A percentile compares a stretch with the other conserved stretches of the same genome.
Evolutionary conservation across 352 stramenopile species (phyloP).

Genomic region (Phytopythium cucurbitacearum): DNA sequence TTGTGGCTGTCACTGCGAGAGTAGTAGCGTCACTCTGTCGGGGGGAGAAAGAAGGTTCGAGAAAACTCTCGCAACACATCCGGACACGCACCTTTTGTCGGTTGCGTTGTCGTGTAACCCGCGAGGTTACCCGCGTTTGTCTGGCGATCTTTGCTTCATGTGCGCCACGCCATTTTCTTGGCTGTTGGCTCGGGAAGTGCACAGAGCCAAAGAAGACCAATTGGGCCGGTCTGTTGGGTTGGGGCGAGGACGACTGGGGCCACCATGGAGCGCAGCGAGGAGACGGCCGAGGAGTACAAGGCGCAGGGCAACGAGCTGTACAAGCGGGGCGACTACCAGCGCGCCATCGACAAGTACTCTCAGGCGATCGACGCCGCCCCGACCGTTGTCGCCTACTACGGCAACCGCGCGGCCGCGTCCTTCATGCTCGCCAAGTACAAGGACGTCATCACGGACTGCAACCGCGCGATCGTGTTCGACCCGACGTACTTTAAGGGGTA

Average conservation of each 20-base stretch:
- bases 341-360: constrained; percentile 88
- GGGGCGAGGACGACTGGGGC: constrained; percentile 2
- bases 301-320: constrained; percentile 89
- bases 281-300: constrained; percentile 76
- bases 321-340: constrained; percentile 88
- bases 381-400: constrained; percentile 85
- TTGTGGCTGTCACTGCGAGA: not conserved
- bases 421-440: constrained; percentile 90
- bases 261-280: constrained; percentile 38
- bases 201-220: constrained; percentile 14
- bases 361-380: constrained; percentile 87
- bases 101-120: not conserved
- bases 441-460: constrained; percentile 89
- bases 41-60: constrained; percentile 30
- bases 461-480: constrained; percentile 88
- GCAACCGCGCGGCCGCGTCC: constrained; percentile 87
- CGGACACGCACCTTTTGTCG: no score
- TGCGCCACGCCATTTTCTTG: constrained; percentile 3
- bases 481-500: constrained; percentile 89
- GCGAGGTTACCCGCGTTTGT: not conserved
- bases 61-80: constrained; percentile 13
- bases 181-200: constrained; percentile 1
- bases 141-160: constrained; percentile 5
- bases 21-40: constrained; percentile 7
- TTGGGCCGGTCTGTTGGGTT: constrained; percentile 16